phyloP scores from a whole-genome alignment of 768 basidiomycete genomes.

The Suillus alpinus region DNA sequence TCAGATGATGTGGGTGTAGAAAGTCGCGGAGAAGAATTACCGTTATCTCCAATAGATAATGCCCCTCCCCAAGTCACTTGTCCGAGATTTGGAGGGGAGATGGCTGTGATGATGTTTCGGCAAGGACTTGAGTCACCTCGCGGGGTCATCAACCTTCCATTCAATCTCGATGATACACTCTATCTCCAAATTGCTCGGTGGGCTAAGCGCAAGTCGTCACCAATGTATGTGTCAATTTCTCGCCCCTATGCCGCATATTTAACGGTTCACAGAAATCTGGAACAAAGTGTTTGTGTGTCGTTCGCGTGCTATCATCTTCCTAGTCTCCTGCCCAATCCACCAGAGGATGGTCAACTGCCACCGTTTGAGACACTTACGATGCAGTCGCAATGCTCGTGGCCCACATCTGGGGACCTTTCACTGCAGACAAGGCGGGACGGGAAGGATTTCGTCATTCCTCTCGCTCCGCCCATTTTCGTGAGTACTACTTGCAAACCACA shows the following conservation, averaged over 20 bases:
- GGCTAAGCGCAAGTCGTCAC: constrained; percentile 29
- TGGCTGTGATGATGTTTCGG: constrained; percentile 15
- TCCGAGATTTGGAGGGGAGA: constrained; percentile 16
- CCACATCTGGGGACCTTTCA: constrained; percentile 25
- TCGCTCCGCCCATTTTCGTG: constrained; percentile 32
- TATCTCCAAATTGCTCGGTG: constrained; percentile 33
- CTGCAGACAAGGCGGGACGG: constrained; percentile 10
- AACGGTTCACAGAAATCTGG: constrained; percentile 28
- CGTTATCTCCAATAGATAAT: neutral
- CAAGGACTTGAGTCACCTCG: constrained; percentile 16
- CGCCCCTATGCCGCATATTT: neutral
- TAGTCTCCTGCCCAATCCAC: constrained; percentile 17
- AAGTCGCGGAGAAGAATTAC: neutral
- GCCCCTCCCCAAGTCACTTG: neutral
- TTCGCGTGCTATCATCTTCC: constrained; percentile 42
- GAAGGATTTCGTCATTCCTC: constrained; percentile 14
- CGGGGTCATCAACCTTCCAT: constrained; percentile 17
- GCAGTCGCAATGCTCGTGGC: constrained; percentile 42
- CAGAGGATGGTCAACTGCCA: constrained; percentile 12
- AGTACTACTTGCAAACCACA: constrained; percentile 27
- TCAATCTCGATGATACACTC: constrained; percentile 28
- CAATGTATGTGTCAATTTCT: constrained; percentile 28
- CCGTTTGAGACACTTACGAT: constrained; percentile 22
- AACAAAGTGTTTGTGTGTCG: constrained; percentile 40
- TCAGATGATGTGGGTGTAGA: neutral